Conservation (phyloP, 495 filamentous ascomycete genomes). For the Bombardia bombarda region DNA sequence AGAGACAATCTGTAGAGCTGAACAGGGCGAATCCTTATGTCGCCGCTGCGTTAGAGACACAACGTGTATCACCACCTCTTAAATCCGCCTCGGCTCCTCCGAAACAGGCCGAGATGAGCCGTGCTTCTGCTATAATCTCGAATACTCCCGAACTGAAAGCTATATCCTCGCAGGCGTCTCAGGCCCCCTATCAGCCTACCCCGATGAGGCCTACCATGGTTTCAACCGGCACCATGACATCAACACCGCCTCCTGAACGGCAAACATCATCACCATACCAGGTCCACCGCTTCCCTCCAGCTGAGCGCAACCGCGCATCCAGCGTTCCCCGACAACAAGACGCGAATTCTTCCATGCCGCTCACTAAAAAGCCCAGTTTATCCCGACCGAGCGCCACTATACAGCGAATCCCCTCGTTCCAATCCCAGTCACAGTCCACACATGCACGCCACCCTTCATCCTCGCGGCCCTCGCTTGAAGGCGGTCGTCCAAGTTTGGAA, state of each 20-base stretch:
- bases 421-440: slow-evolving; percentile 38
- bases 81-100: slow-evolving; percentile 31
- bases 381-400: slow-evolving; percentile 14
- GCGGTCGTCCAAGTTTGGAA: slow-evolving; percentile 57
- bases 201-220: slow-evolving; percentile 64
- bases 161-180: slow-evolving; percentile 38
- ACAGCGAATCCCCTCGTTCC: slow-evolving; percentile 39
- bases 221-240: slow-evolving; percentile 93
- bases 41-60: slow-evolving; percentile 3
- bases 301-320: slow-evolving; percentile 47
- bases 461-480: slow-evolving; percentile 74
- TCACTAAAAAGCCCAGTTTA: slow-evolving; percentile 18
- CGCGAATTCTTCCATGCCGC: slow-evolving; percentile 20
- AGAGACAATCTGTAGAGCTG: slow-evolving; percentile 27
- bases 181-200: slow-evolving; percentile 46
- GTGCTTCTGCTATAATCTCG: slow-evolving; percentile 44
- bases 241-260: slow-evolving; percentile 55
- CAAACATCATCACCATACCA: slow-evolving; percentile 42
- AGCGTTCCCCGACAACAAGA: slow-evolving; percentile 42
- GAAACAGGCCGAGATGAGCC: slow-evolving; percentile 35
- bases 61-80: slow-evolving; percentile 18
- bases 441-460: slow-evolving; percentile 50
- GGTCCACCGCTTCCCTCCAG: slow-evolving; percentile 55
- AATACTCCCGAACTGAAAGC: slow-evolving; percentile 46
- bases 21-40: slow-evolving; percentile 18